Evolutionary conservation across 768 basidiomycete species (phyloP), one percentile per base, ranked within the genome.

Genomic region (Mycena rebaudengoi): DNA sequence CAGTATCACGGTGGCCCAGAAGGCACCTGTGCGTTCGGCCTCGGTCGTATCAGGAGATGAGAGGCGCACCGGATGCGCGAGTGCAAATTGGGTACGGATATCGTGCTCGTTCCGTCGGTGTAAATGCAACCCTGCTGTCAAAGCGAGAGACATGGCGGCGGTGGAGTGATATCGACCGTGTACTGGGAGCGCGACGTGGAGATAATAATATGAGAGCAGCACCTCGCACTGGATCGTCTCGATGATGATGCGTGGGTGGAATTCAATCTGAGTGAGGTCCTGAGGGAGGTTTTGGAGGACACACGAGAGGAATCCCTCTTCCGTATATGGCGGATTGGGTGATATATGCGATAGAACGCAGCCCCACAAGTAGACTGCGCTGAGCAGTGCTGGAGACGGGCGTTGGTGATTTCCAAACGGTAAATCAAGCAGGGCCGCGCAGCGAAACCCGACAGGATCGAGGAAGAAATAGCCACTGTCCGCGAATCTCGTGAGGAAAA

Each of bases 181-280:
- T 23, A 83, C 70, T 0, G 80, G 70, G 35, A 82, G 75, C 16
- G 84, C 86, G 49, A 80, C 83, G 4, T 82, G 78, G 21, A 87
- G 66, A 67, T 82, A 85, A 66, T 85, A 88, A 26, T 82, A 51
- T 4, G 86, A 81, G 18, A 88, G 68, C 8, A 87, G 76, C 60
- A 82, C 82, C 20, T 83, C 85, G 5, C 83, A 83, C 51, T 82
- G 85, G 32, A 88, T 79, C 56, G 82, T 74, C 66, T 87, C 86
- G 60, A 85, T 67, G 4, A 79, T 71, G 21, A 75, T 74, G 25
- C 70, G 67, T 11, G 76, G 73, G 63, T 75, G 71, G 12, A 16
- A 16, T 3, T 3, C 44, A 1, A 59, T 39, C 16, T 23, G 14
- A 2, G 46, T 13, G 32, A 67, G 52, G n/a, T 59, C 57, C 37